A percentile compares a stretch with the other conserved stretches of the same genome.
Conservation (phyloP, 306 rosid genomes). For the Castanea sativa region DNA sequence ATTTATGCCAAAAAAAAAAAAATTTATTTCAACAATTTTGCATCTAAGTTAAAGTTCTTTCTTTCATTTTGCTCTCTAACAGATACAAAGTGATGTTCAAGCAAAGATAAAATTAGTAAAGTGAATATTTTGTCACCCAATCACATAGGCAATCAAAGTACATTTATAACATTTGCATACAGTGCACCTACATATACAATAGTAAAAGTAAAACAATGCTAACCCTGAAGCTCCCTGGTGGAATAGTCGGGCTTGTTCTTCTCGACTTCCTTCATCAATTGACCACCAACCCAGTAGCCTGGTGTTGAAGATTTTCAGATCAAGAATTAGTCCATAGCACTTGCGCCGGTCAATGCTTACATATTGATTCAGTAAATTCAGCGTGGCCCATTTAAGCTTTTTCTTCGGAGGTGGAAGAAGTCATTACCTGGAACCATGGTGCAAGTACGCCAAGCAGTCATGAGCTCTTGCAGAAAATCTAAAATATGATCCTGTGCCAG, state of each 20-base stretch:
- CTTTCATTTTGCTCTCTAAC: background rate
- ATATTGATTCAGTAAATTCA: conserved; percentile 20
- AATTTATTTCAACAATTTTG: background rate
- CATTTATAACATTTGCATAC: conserved; percentile 1
- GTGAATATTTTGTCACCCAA: background rate
- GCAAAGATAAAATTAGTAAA: background rate
- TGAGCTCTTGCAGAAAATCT: conserved; percentile 70
- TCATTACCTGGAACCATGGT: conserved; percentile 91
- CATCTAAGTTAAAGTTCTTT: background rate
- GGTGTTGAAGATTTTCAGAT: conserved; percentile 30
- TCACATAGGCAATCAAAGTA: background rate
- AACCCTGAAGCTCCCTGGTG: conserved; percentile 89
- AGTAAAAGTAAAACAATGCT: conserved; percentile 26
- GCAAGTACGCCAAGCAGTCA: conserved; percentile 90
- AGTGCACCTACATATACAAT: background rate
- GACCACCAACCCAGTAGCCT: conserved; percentile 99
- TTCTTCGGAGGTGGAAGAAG: conserved; percentile 3
- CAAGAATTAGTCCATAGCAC: conserved; percentile 16
- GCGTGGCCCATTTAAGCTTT: conserved; percentile 6
- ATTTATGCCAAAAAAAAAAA: no score
- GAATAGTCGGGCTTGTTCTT: conserved; percentile 82
- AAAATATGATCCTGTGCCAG: conserved; percentile 67
- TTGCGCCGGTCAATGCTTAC: background rate
- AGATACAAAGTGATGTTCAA: no score
- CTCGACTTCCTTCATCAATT: conserved; percentile 95